These are phyloP conservation scores for Backusella macrospora DNA, from an alignment of 192 early-diverging fungal genomes.

Conservation along the genomic window DNA sequence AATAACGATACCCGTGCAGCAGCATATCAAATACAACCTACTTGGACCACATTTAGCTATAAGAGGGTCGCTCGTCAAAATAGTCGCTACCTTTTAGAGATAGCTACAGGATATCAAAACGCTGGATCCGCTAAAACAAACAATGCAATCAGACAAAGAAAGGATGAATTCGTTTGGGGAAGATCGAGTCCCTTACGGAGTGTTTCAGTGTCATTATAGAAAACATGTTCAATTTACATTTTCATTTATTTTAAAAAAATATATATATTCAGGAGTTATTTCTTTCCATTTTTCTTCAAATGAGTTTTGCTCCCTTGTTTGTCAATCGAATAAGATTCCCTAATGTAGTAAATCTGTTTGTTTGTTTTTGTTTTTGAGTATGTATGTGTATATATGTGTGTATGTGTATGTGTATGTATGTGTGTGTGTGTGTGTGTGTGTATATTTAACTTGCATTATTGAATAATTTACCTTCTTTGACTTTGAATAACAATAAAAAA, in stretches of 20 bases:
- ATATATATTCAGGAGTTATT: neutral
- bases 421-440: no score
- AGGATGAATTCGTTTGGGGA: slow-evolving; percentile 18
- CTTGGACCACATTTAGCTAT: neutral
- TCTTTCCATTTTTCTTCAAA: slow-evolving; percentile 16
- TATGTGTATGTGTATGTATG: no score
- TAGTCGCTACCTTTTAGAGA: neutral
- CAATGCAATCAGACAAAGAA: neutral
- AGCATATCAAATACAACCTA: neutral
- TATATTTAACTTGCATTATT: neutral
- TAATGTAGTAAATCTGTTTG: slow-evolving; percentile 32
- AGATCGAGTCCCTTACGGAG: slow-evolving; percentile 1
- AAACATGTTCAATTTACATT: neutral
- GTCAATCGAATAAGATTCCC: slow-evolving; percentile 50
- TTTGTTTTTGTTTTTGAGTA: neutral
- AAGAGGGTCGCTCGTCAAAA: neutral
- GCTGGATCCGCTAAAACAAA: neutral
- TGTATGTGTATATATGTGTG: no score
- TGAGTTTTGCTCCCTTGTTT: slow-evolving; percentile 44
- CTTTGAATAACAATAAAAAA: neutral
- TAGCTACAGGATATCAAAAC: neutral
- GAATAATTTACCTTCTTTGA: neutral
- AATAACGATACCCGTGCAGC: neutral
- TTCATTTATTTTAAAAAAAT: neutral
- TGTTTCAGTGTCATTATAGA: neutral